Conservation (phyloP, 2,329 filamentous ascomycete species). For the Hypoxylon sp. region DNA sequence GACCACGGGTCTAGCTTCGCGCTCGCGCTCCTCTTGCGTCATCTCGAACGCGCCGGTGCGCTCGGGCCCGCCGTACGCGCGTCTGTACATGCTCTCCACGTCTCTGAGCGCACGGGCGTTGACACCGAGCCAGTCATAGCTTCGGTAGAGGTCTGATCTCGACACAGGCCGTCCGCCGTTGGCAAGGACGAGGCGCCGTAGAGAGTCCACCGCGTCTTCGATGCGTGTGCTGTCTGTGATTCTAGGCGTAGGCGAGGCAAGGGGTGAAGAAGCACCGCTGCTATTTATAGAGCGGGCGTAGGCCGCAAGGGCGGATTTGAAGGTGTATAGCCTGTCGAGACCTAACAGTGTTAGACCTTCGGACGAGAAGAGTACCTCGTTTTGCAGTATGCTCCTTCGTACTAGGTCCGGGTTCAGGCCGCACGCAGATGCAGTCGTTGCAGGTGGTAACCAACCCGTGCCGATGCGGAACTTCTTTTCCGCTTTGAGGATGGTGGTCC, state of each 20-base stretch:
- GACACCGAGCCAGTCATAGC: slow-evolving; percentile 71
- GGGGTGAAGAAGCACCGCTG: slow-evolving; percentile 8
- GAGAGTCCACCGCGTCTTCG: slow-evolving; percentile 74
- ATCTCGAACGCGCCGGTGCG: slow-evolving; percentile 63
- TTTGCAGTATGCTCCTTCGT: slow-evolving; percentile 70
- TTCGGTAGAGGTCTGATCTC: slow-evolving; percentile 66
- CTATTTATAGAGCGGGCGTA: slow-evolving; percentile 63
- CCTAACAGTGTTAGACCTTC: slow-evolving; percentile 72
- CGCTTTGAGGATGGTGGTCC: slow-evolving; percentile 66
- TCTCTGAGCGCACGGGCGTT: slow-evolving; percentile 65
- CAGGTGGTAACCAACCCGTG: slow-evolving; percentile 56
- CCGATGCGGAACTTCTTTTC: slow-evolving; percentile 62
- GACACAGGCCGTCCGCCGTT: slow-evolving; percentile 65
- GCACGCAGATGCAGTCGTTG: slow-evolving; percentile 60
- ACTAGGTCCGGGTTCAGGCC: slow-evolving; percentile 68
- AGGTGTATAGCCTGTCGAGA: slow-evolving; percentile 74
- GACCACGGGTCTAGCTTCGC: slow-evolving; percentile 34
- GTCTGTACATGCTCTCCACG: slow-evolving; percentile 69
- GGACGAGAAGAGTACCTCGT: slow-evolving; percentile 72
- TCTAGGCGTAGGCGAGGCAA: slow-evolving; percentile 9
- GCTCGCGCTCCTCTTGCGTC: slow-evolving; percentile 51
- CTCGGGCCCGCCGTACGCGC: slow-evolving; percentile 67
- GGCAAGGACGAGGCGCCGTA: slow-evolving; percentile 71
- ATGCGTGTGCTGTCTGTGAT: slow-evolving; percentile 57
- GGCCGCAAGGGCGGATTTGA: slow-evolving; percentile 72